These are phyloP conservation scores for Cystobasidium ongulense DNA, from an alignment of 768 basidiomycete genomes.

Conservation along the genomic window DNA sequence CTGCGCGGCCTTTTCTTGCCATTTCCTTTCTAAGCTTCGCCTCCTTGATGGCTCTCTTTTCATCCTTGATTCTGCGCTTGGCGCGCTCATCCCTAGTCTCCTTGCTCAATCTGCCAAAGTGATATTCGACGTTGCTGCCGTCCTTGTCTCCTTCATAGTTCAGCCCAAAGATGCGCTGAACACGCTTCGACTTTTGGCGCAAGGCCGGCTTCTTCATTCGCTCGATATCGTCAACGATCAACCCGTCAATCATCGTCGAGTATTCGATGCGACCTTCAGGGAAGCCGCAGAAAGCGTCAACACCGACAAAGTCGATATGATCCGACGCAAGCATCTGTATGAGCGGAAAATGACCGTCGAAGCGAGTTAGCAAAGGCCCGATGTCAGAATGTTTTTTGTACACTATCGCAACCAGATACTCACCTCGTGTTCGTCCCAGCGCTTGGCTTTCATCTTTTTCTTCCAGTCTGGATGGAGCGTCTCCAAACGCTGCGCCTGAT, in stretches of 20 bases:
- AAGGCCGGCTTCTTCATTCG: background rate
- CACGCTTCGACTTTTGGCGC: background rate
- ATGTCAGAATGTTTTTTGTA: background rate
- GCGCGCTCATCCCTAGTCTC: background rate
- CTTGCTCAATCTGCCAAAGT: background rate
- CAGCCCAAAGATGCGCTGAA: background rate
- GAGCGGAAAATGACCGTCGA: background rate
- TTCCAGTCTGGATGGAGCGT: background rate
- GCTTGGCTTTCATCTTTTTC: background rate
- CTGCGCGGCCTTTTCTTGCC: background rate
- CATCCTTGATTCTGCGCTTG: background rate
- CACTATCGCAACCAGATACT: background rate
- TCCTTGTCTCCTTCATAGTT: background rate
- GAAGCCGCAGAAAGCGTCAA: background rate
- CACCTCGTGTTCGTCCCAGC: background rate
- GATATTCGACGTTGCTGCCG: background rate
- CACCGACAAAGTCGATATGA: constrained; percentile 2
- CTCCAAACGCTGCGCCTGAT: background rate
- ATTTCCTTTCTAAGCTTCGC: background rate
- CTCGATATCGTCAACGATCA: background rate
- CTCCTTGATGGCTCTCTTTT: background rate
- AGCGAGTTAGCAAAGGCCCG: background rate
- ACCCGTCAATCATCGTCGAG: background rate
- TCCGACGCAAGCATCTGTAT: constrained; percentile 2
- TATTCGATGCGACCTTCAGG: constrained; percentile 7